These are phyloP conservation scores for Claviceps digitariae DNA, from an alignment of 2,329 filamentous ascomycete genomes.

Conservation along the genomic window DNA sequence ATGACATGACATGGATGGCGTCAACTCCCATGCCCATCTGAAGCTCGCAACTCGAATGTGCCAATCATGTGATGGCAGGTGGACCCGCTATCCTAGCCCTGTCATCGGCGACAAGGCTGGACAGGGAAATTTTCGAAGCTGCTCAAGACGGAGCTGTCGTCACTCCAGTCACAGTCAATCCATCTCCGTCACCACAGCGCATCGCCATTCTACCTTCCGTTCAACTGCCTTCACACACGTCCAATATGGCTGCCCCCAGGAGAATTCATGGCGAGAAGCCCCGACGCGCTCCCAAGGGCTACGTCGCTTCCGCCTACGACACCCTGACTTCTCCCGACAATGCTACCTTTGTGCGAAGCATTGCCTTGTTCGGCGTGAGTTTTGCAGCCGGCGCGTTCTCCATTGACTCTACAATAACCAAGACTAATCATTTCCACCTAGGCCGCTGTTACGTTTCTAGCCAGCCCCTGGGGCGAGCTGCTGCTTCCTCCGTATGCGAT, in stretches of 20 bases:
- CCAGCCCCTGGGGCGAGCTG: slow-evolving; percentile 53
- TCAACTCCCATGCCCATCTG: background rate
- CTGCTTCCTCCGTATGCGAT: slow-evolving; percentile 48
- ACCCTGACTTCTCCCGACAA: slow-evolving; percentile 55
- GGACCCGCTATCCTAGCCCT: background rate
- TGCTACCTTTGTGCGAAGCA: slow-evolving; percentile 52
- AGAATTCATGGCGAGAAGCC: slow-evolving; percentile 39
- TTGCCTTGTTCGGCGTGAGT: slow-evolving; percentile 55
- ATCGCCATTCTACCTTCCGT: background rate
- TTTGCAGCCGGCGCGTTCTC: background rate
- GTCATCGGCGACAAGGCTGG: background rate
- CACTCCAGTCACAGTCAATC: background rate
- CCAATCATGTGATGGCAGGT: slow-evolving; percentile 6
- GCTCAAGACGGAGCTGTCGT: background rate
- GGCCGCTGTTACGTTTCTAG: slow-evolving; percentile 43
- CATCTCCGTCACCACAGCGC: background rate
- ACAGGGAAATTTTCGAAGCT: background rate
- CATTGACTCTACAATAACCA: background rate
- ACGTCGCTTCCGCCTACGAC: slow-evolving; percentile 45
- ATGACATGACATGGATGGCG: background rate
- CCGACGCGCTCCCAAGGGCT: slow-evolving; percentile 32
- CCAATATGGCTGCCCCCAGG: slow-evolving; percentile 49
- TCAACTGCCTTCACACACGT: background rate
- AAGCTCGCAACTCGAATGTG: background rate
- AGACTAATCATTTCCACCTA: slow-evolving; percentile 5